Evolutionary conservation across 495 filamentous ascomycete species (phyloP), one percentile per base, ranked within the genome.

Genomic region (Cudoniella acicularis): DNA sequence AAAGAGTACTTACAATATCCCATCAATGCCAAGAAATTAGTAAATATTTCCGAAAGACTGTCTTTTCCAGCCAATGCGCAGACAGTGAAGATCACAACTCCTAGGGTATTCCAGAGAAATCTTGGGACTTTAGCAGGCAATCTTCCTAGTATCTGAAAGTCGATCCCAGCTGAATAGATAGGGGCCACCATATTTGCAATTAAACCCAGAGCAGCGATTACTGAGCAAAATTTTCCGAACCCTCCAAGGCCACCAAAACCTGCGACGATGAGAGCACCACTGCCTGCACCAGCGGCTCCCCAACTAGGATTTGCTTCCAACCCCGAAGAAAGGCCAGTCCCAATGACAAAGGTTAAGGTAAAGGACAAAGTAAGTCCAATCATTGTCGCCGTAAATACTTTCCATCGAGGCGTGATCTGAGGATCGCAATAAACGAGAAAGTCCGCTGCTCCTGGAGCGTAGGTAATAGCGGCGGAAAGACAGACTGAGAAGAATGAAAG

Each of bases 201-300:
- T 10, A 90, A 73, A 1, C 88, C 86, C 1, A 92, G 73, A 0
- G 87, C 85, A 8, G 87, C 74, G n/a, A 92, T 67, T 0, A 90
- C 86, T 18, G 81, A 79, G 68, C 85, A 87, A 75, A 91, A 87
- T 61, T 85, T 85, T 43, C 88, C 88, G 60, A 92, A 92, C 0
- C 72, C 73, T 41, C 82, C 80, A 0, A 91, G 75, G 0, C 83
- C 79, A 1, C 70, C 73, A 65, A 80, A 88, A 18, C 79, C 87
- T 64, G 84, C 80, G 8, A 88, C 84, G 13, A 91, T 81, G 1
- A 92, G 78, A 2, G 84, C 83, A 2, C 87, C 89, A 1, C 84
- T 79, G 16, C 75, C 72, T 13, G 74, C 75, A 55, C 85, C 86
- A 10, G 86, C 83, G 2, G 64, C 71, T 1, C 68, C 62, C 79